These are phyloP conservation scores for Coccomyxa subellipsoidea DNA, from an alignment of 163 green algal genomes.

Conservation along the genomic window DNA sequence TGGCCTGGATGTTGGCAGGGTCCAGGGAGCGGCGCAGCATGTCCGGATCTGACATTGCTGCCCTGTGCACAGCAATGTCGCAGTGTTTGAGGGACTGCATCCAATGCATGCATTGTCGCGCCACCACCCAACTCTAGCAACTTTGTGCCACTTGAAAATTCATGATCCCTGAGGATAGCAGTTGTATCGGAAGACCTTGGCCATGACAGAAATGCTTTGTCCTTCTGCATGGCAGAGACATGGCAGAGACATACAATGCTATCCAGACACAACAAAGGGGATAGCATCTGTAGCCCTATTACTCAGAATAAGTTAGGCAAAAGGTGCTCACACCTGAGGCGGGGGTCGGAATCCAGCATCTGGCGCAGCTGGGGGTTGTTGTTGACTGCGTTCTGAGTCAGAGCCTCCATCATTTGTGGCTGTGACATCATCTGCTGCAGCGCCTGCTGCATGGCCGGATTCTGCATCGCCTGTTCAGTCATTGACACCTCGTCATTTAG, in stretches of 20 bases:
- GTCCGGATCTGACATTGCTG: constrained; percentile 65
- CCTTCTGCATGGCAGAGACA: neutral
- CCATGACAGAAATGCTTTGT: too few species aligned
- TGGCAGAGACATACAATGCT: neutral
- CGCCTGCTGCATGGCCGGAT: constrained; percentile 53
- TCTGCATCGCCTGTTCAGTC: constrained; percentile 37
- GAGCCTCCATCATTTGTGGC: constrained; percentile 62
- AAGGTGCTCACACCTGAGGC: constrained; percentile 28
- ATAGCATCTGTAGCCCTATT: too few species aligned
- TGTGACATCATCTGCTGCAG: constrained; percentile 55
- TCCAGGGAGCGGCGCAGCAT: constrained; percentile 70
- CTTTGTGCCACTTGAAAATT: too few species aligned
- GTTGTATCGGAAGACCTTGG: too few species aligned
- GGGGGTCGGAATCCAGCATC: constrained; percentile 54
- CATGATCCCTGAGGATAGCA: too few species aligned
- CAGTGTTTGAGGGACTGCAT: neutral
- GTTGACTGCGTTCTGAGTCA: constrained; percentile 30
- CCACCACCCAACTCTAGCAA: too few species aligned
- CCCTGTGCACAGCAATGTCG: constrained; percentile 32
- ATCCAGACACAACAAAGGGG: too few species aligned
- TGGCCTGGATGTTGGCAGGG: constrained; percentile 65
- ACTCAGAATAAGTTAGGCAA: neutral
- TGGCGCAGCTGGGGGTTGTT: constrained; percentile 45
- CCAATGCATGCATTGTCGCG: too few species aligned
- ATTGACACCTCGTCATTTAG: neutral